A percentile compares a stretch with the other conserved stretches of the same genome.
Evolutionary conservation across 192 early-diverging fungal genomes (phyloP).

Genomic region (Paraglomus brasilianum): DNA sequence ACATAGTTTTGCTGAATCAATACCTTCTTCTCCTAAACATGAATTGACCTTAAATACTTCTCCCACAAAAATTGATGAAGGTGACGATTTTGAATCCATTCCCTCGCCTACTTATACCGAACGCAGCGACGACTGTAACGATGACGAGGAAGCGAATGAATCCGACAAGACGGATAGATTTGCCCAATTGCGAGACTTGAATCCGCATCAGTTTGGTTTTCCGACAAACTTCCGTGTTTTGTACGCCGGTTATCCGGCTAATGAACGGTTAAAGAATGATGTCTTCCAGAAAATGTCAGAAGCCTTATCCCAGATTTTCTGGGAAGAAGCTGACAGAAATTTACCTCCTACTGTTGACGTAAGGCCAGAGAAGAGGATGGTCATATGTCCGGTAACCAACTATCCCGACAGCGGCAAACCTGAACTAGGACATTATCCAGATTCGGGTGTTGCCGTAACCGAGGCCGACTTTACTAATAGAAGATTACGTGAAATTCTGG

Average conservation of each 20-base stretch:
- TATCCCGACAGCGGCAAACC: neutral
- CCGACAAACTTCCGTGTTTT: conserved; percentile 14
- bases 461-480: conserved; percentile 24
- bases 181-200: neutral
- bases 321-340: conserved; percentile 10
- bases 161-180: conserved; percentile 9
- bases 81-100: too few relatives aligned
- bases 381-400: conserved; percentile 3
- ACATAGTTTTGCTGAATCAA: too few relatives aligned
- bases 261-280: neutral
- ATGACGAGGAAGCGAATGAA: neutral
- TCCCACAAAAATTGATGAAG: too few relatives aligned
- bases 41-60: too few relatives aligned
- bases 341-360: neutral
- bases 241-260: neutral
- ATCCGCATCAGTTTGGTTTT: neutral
- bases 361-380: neutral
- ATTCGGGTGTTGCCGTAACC: conserved; percentile 16
- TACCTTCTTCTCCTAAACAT: too few relatives aligned
- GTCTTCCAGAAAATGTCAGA: conserved; percentile 8
- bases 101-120: too few relatives aligned
- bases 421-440: neutral
- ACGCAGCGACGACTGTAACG: too few relatives aligned
- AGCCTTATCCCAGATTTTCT: conserved; percentile 14
- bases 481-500: neutral